Conservation (phyloP, 2,329 filamentous ascomycete genomes). For the Aschersonia sp. region DNA sequence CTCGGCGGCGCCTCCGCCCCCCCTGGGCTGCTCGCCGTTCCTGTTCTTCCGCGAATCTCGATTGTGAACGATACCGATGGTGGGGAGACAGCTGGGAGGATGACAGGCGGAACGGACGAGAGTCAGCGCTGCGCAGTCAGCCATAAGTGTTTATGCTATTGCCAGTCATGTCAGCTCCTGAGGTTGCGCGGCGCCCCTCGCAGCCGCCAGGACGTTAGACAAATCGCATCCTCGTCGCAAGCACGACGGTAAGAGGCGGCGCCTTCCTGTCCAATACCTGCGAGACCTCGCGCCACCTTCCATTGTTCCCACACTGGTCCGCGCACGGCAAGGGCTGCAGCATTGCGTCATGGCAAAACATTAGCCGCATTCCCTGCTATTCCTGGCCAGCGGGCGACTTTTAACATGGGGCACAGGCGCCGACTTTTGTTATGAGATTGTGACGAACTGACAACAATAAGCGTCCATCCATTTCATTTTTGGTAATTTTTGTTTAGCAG, state of each 20-base stretch:
- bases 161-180: too few relatives aligned
- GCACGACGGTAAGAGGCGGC: background rate
- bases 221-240: background rate
- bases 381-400: too few relatives aligned
- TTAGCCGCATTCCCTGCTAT: background rate
- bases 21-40: background rate
- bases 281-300: background rate
- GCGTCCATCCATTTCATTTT: too few relatives aligned
- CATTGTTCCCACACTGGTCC: background rate
- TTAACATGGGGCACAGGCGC: too few relatives aligned
- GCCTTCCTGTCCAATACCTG: background rate
- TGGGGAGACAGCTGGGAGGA: background rate
- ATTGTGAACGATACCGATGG: too few relatives aligned
- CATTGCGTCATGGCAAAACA: background rate
- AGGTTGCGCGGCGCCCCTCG: too few relatives aligned
- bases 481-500: too few relatives aligned
- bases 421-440: too few relatives aligned
- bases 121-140: background rate
- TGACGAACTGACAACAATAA: too few relatives aligned
- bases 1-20: background rate
- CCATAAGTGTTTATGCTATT: background rate
- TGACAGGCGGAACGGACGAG: background rate
- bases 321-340: background rate
- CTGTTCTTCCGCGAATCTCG: background rate
- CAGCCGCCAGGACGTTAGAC: background rate